Evolutionary conservation across 2,329 filamentous ascomycete genomes (phyloP).

Genomic region (Verticillium albo-atrum): DNA sequence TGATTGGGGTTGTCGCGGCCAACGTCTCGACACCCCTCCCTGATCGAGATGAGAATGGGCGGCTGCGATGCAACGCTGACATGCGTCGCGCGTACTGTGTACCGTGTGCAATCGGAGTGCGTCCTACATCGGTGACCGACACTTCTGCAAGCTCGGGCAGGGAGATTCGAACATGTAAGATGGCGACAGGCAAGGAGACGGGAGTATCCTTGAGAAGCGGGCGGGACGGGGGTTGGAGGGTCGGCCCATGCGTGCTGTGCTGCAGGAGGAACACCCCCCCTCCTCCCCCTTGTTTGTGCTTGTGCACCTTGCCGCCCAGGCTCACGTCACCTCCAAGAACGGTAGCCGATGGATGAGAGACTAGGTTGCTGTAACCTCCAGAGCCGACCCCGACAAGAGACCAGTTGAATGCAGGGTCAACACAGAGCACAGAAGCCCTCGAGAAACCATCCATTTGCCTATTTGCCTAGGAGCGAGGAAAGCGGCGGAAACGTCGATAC

Average conservation of each 20-base stretch:
- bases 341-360: no score
- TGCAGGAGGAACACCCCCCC: background rate
- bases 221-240: slow-evolving; percentile 11
- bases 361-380: no score
- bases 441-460: no score
- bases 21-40: no score
- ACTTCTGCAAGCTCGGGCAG: background rate
- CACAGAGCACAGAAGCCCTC: no score
- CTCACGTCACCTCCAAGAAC: background rate
- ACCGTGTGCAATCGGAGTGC: background rate
- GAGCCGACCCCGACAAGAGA: no score
- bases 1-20: no score
- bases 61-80: background rate
- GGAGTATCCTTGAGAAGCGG: slow-evolving; percentile 14
- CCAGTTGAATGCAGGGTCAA: no score
- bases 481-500: no score
- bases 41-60: background rate
- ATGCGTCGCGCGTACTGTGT: background rate
- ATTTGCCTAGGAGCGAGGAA: no score
- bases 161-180: slow-evolving; percentile 10
- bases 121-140: background rate
- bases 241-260: slow-evolving; percentile 5
- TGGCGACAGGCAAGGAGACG: slow-evolving; percentile 5
- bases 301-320: background rate
- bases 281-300: background rate